A percentile compares a stretch with the other conserved stretches of the same genome.
Conservation (phyloP, 2,329 filamentous ascomycete species). For the Penicillium corylophilum region DNA sequence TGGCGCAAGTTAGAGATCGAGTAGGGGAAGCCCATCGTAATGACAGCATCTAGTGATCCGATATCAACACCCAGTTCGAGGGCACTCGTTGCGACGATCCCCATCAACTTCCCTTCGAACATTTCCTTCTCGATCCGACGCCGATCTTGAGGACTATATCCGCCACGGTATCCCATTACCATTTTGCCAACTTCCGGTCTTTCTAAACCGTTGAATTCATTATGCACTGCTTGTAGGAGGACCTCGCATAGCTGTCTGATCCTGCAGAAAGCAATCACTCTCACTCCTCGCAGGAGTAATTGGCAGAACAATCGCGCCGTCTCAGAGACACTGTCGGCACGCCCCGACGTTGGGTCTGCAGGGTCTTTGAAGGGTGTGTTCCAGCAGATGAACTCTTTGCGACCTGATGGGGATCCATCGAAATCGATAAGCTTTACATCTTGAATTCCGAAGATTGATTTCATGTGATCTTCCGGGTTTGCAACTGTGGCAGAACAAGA, state of each 20-base stretch:
- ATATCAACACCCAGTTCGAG: constrained; percentile 95
- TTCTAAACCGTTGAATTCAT: constrained; percentile 71
- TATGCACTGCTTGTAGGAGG: constrained; percentile 74
- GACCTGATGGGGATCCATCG: constrained; percentile 86
- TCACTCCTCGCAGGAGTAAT: constrained; percentile 79
- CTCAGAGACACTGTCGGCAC: constrained; percentile 78
- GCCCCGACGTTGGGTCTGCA: constrained; percentile 78
- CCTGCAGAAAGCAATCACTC: constrained; percentile 89
- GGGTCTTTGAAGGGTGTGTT: constrained; percentile 95
- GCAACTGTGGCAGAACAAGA: constrained; percentile 96
- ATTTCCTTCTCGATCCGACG: constrained; percentile 89
- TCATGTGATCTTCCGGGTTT: constrained; percentile 89
- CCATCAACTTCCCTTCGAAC: constrained; percentile 92
- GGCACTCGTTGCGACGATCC: constrained; percentile 90
- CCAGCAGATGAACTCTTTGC: constrained; percentile 97
- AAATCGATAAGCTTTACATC: constrained; percentile 80
- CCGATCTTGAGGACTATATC: constrained; percentile 89
- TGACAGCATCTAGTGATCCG: constrained; percentile 85
- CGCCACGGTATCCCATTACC: constrained; percentile 94
- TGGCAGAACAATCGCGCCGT: constrained; percentile 90
- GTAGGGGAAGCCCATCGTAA: constrained; percentile 93
- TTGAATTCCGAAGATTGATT: constrained; percentile 85
- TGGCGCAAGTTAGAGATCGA: constrained; percentile 92
- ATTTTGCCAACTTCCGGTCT: constrained; percentile 71
- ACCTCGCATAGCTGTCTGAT: constrained; percentile 86